Conservation (phyloP, 1,284 basidiomycete species). For the Tylopilus sp. region DNA sequence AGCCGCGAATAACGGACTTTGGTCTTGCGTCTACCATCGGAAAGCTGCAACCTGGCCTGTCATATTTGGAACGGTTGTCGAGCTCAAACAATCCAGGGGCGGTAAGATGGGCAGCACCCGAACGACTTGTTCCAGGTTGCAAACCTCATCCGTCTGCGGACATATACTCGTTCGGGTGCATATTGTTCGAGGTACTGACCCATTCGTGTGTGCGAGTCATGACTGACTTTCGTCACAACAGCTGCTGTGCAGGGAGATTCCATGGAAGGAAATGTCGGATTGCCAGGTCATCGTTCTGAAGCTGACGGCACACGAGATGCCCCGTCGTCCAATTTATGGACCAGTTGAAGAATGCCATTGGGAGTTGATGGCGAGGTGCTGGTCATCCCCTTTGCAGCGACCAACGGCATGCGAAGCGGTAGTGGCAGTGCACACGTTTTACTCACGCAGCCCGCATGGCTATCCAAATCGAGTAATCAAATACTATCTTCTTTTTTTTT, state of each 20-base stretch:
- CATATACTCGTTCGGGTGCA: conserved; percentile 17
- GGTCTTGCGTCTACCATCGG: conserved; percentile 2
- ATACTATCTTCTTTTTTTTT: no score
- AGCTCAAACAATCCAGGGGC: conserved; percentile 13
- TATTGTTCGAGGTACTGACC: conserved; percentile 20
- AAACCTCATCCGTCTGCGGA: conserved; percentile 11
- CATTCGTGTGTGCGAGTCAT: background rate
- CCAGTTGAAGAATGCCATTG: no score
- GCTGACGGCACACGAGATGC: background rate
- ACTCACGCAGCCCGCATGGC: background rate
- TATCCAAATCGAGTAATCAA: no score
- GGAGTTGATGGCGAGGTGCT: conserved; percentile 10
- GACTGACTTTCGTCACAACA: background rate
- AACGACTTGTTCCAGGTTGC: conserved; percentile 3
- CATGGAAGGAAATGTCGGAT: conserved; percentile 11
- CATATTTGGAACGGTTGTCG: conserved; percentile 17
- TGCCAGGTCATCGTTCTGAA: conserved; percentile 7
- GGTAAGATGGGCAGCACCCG: background rate
- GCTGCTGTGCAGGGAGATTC: conserved; percentile 4
- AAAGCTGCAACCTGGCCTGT: conserved; percentile 9
- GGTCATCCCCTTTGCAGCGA: conserved; percentile 3
- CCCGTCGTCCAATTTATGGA: background rate
- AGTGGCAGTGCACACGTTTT: conserved; percentile 1
- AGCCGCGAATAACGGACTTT: conserved; percentile 18
- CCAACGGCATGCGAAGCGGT: conserved; percentile 7